Percentiles rank a stretch among this genome's conserved stretches.
These are phyloP conservation scores for bread wheat (Triticum aestivum) DNA, from an alignment of 176 grass and related monocot genomes.

Conservation along the genomic window IWGSC_CS_RefSeq_v2.1 NC_057796.1:44894973-44895472, in stretches of 20 bases:
- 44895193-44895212: no score
- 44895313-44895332: constrained; percentile 41
- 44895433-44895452: neutral
- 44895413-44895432: no score
- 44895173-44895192: no score
- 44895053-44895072: no score
- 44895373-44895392: neutral
- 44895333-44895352: constrained; percentile 38
- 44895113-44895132: no score
- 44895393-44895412: no score
- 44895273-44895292: constrained; percentile 40
- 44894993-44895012: neutral
- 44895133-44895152: no score
- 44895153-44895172: no score
- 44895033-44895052: no score
- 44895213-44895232: neutral
- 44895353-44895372: constrained; percentile 39
- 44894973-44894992: constrained; percentile 14
- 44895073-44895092: no score
- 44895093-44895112: no score
- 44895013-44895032: neutral
- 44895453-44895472: constrained; percentile 28
- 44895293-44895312: constrained; percentile 38
- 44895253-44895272: constrained; percentile 46
- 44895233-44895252: constrained; percentile 39